These are phyloP conservation scores for Psilocybe mexicana DNA, from an alignment of 1,284 basidiomycete genomes.

Conservation along the genomic window DNA sequence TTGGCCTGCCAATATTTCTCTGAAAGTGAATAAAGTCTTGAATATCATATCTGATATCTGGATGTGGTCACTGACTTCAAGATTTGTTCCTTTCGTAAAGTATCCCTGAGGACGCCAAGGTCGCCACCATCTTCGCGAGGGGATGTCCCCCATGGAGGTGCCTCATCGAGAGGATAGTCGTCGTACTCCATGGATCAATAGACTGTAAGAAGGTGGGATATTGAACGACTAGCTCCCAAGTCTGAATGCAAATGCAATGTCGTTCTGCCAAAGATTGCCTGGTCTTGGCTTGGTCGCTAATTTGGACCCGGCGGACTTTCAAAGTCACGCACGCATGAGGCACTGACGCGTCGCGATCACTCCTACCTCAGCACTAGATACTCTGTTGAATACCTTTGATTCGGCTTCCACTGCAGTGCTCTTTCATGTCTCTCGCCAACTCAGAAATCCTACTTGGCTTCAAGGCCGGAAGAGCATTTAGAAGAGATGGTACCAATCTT, in stretches of 20 bases:
- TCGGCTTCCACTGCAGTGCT: not conserved
- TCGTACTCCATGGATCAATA: conserved; percentile 46
- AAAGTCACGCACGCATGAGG: conserved; percentile 26
- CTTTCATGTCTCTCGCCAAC: conserved; percentile 22
- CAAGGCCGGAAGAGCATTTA: conserved; percentile 77
- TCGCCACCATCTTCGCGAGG: conserved; percentile 49
- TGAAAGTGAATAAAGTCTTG: conserved; percentile 28
- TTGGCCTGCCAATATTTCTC: conserved; percentile 72
- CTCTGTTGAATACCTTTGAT: not conserved
- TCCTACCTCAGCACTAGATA: too few relatives aligned
- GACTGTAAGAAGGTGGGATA: not conserved
- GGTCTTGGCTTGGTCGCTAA: not conserved
- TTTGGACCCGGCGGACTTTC: conserved; percentile 27
- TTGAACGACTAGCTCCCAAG: not conserved
- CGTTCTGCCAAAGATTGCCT: too few relatives aligned
- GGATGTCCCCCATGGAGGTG: conserved; percentile 60
- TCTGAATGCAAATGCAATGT: too few relatives aligned
- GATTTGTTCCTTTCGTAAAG: conserved; percentile 62
- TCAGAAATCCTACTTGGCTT: conserved; percentile 65
- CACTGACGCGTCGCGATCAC: conserved; percentile 44
- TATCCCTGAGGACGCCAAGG: conserved; percentile 70
- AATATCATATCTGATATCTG: not conserved
- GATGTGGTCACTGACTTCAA: conserved; percentile 34
- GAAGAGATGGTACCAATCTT: conserved; percentile 62
- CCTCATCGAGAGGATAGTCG: conserved; percentile 54